Evolutionary conservation across 2,329 filamentous ascomycete genomes (phyloP), one percentile per base, ranked within the genome.

Genomic region (Ophiostoma himal-ulmi): DNA sequence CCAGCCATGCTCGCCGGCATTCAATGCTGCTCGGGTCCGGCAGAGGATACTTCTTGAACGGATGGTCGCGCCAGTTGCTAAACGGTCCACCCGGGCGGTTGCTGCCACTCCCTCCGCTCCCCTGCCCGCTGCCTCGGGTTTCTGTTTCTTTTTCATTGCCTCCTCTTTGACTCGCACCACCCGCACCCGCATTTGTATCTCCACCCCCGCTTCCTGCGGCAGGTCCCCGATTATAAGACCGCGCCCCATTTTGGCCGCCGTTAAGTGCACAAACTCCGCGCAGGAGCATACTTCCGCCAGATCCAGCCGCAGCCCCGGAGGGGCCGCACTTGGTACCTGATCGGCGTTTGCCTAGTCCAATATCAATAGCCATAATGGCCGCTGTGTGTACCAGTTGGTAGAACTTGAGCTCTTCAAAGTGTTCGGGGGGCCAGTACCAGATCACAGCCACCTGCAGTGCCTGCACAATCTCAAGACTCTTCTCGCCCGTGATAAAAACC

Each of bases 371-470:
- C 89, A 96, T 92, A 75, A 92, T 86, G 67, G 89, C 89, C 1
- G 91, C 90, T 76, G 92, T 88, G 77, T 96, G 92, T 65, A 93
- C 88, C 74, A 95, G 85, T 80, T 94, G 91, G 80, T 95, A 96
- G 78, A 95, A 96, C 77, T 95, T 95, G 76, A 94, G 87, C 79
- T 95, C 91, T 76, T 96, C 92, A 71, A 91, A 91, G 75, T 91
- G 86, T 74, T 94, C 89, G 0, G 93, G 93, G 20, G 92, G 92
- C 78, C 88, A 89, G 78, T 96, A 96, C 91, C 93, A 96, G 26
- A 93, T 85, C n/a, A 89, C 88, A 7, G 88, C 84, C 3, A 96
- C 82, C 71, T 92, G 85, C 57, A 96, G 81, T 1, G 91, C 87
- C 79, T 97, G 93, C 10, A 96, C 87, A 7, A 96, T 82, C 78